Evolutionary conservation across 768 basidiomycete genomes (phyloP), one percentile per base, ranked within the genome.

Genomic region (Termitomyces sp.): DNA sequence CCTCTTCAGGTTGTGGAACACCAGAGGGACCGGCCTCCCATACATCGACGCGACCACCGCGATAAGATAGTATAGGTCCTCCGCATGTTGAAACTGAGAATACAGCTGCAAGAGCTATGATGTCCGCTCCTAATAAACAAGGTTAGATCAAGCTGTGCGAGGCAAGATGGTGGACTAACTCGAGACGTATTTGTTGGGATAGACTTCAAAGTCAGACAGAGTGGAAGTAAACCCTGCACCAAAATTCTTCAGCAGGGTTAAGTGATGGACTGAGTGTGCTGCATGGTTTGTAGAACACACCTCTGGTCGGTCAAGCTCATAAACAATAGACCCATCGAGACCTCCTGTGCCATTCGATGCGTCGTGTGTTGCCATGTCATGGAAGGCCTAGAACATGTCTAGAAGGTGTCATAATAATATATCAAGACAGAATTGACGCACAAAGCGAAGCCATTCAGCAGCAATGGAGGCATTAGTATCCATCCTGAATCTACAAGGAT

Each of bases 351-450:
- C 78, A 60, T 72, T 69, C n/a, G 71, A 66, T 27, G 67, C 66
- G 58, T 80, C 73, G 49, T 77, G 70, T 7, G 79, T 77, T 18
- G 77, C 70, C 69, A 75, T 73, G 63, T 82, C 79, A 60, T 82
- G 79, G 58, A 78, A 81, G 31, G 77, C 74, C 76, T 79, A 40
- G 20, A 47, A 53, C 48, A 27, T 20, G 46, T 53, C 13, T 15
- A 31, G 46, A 32, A 46, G 23, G 35, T n/a, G n/a, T 33, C 31
- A 25, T 3, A 52, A 31, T n/a, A 48, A 15, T 12, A 15, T n/a
- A 9, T 50, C 7, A 25, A 35, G 32, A 31, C 7, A 25, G 13
- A 40, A 4, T 25, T 22, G 2, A 56, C 72, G 15, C 47, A 75
- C 75, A 43, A 75, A 66, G 12, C 74, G 72, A 20, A 75, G 55